A percentile compares a stretch with the other conserved stretches of the same genome.
These are phyloP conservation scores for Pseudophaeomoniella oleicola DNA, from an alignment of 2,329 filamentous ascomycete species.

Conservation along the genomic window DNA sequence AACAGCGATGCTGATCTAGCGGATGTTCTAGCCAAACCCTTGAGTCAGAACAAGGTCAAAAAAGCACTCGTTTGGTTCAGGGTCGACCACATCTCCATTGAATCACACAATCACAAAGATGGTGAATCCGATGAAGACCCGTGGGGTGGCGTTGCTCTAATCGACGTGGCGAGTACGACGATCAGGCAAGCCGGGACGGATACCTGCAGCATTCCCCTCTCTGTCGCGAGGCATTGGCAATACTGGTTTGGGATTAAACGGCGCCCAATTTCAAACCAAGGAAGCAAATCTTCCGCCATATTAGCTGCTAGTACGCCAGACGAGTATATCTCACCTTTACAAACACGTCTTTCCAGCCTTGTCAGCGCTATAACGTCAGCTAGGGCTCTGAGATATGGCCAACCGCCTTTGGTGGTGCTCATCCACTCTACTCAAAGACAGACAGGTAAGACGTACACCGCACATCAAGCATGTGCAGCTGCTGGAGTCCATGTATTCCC, in stretches of 20 bases:
- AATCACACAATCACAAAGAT: conserved; percentile 20
- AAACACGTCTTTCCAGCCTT: conserved; percentile 64
- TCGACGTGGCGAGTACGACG: conserved; percentile 73
- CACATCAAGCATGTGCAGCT: conserved; percentile 64
- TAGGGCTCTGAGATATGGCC: conserved; percentile 68
- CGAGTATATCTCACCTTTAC: conserved; percentile 44
- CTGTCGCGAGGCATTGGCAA: conserved; percentile 56
- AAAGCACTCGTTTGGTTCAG: conserved; percentile 79
- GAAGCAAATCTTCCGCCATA: background rate
- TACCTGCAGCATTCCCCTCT: conserved; percentile 43
- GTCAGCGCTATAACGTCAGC: conserved; percentile 80
- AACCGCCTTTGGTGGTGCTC: conserved; percentile 78
- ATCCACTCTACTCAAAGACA: conserved; percentile 83
- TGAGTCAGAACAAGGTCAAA: conserved; percentile 23
- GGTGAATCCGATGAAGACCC: conserved; percentile 37
- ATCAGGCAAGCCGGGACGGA: conserved; percentile 77
- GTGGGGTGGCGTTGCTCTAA: conserved; percentile 76
- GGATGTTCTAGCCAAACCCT: conserved; percentile 20
- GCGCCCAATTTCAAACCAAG: conserved; percentile 31
- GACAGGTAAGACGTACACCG: conserved; percentile 79
- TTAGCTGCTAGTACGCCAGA: background rate
- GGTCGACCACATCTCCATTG: conserved; percentile 58
- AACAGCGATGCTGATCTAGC: conserved; percentile 52
- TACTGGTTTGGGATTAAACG: conserved; percentile 74
- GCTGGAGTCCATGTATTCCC: conserved; percentile 80